These are phyloP conservation scores for Rasamsonia emersonii DNA, from an alignment of 2,329 filamentous ascomycete species.

Conservation along the genomic window DNA sequence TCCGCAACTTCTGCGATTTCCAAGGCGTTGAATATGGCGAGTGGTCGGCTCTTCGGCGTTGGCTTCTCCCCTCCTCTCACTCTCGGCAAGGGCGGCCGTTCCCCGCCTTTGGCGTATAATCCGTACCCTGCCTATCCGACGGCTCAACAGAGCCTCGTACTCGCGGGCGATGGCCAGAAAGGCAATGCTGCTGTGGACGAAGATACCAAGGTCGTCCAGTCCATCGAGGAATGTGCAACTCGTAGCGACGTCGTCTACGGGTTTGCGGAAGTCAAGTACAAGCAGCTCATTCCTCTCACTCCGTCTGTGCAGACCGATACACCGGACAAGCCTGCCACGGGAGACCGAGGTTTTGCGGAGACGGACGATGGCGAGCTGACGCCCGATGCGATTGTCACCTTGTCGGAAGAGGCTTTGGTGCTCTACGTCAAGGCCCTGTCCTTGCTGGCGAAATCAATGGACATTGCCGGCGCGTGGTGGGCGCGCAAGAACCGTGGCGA, in stretches of 20 bases:
- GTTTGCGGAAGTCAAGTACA: slow-evolving; percentile 97
- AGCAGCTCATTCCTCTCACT: slow-evolving; percentile 83
- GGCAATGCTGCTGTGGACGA: slow-evolving; percentile 60
- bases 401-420: slow-evolving; percentile 91
- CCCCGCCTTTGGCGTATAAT: slow-evolving; percentile 43
- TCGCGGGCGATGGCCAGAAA: slow-evolving; percentile 55
- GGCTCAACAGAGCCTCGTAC: slow-evolving; percentile 59
- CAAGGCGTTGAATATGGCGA: slow-evolving; percentile 91
- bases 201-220: slow-evolving; percentile 66
- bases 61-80: slow-evolving; percentile 42
- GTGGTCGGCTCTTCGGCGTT: slow-evolving; percentile 48
- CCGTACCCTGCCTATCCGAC: slow-evolving; percentile 80
- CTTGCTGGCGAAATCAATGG: slow-evolving; percentile 87
- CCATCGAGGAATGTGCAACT: slow-evolving; percentile 85
- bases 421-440: slow-evolving; percentile 92
- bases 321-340: slow-evolving; percentile 19
- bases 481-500: slow-evolving; percentile 64
- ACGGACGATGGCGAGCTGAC: slow-evolving; percentile 71
- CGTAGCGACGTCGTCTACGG: slow-evolving; percentile 94
- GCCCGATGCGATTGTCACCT: slow-evolving; percentile 69
- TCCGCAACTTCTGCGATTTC: slow-evolving; percentile 87
- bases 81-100: slow-evolving; percentile 37
- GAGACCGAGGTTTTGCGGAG: slow-evolving; percentile 30
- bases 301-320: slow-evolving; percentile 50
- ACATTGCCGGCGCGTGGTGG: slow-evolving; percentile 92